phyloP scores from a whole-genome alignment of 2,329 filamentous ascomycete genomes.

The Teratosphaeria gauchensis region DNA sequence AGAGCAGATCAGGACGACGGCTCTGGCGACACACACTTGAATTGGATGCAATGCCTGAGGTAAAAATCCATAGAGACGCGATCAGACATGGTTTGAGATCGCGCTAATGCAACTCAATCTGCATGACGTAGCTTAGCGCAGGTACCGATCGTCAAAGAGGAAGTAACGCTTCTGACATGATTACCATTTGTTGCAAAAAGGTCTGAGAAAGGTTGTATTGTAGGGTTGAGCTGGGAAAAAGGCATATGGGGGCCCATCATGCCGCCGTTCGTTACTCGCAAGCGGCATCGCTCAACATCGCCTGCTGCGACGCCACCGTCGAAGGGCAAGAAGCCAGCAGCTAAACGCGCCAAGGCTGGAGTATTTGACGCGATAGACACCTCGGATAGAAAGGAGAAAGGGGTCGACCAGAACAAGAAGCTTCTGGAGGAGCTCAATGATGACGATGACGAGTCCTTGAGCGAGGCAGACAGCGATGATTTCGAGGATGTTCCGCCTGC shows the following conservation, averaged over 20 bases:
- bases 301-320: constrained; percentile 23
- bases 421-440: constrained; percentile 30
- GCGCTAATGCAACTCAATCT: not conserved
- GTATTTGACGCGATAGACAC: constrained; percentile 38
- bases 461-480: constrained; percentile 38
- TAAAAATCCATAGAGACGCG: not conserved
- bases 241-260: constrained; percentile 32
- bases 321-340: constrained; percentile 17
- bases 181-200: not conserved
- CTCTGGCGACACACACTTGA: too few species aligned
- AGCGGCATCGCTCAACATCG: constrained; percentile 49
- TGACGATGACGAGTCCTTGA: constrained; percentile 31
- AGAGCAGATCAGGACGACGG: too few species aligned
- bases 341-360: constrained; percentile 26
- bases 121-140: not conserved
- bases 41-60: too few species aligned
- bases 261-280: constrained; percentile 60
- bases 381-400: constrained; percentile 17
- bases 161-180: not conserved
- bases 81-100: not conserved
- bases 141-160: not conserved
- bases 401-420: constrained; percentile 22
- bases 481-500: constrained; percentile 38
- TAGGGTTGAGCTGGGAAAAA: not conserved
- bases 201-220: not conserved